Base-by-base conservation (phyloP, 257 asterid species). In the Solanum verrucosum region DNA sequence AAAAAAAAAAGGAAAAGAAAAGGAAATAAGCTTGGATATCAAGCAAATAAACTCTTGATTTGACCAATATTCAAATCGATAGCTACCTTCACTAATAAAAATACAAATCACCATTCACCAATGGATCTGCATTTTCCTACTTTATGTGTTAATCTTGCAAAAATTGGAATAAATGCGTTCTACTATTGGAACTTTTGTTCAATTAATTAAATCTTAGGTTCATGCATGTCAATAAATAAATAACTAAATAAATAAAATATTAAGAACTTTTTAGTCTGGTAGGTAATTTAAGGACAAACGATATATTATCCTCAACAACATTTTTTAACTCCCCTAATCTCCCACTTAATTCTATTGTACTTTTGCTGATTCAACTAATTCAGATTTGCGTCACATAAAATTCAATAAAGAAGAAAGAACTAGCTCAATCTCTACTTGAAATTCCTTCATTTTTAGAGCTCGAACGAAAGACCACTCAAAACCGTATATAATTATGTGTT, bases 341-440 rank as follows among this genome's bases (percentile, higher is more conserved):
- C 63, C 59, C 60, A 40, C 84, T 38, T 71, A 71, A 8, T 71
- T 15, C 7, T 42, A 10, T 1, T 14, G 1, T 79, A 42, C 0
- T 78, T 16, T 31, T 5, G 0, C 0, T 29, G 3, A 31, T 0
- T 0, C 1, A 0, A 33, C 0, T 71, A 16, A 71, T 71, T 7
- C 12, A 71, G 0, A 33, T 33, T 71, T 0, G 0, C 0, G 0
- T 15, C 2, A 1, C 6, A 33, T 72, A 33, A 16, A 72, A 16
- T 72, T 16, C 0, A 72, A 33, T 71, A 8, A 0, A 71, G 1
- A 71, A 15, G 0, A 3, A 68, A 29, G 4, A 0, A 49, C 1
- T 15, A 49, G 1, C 2, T 71, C 5, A 4, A 7, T 1, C 1
- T 29, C 7, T 15, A 70, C 6, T 15, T 15, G 0, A 31, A 9